Percentiles rank a stretch among this genome's conserved stretches.
Evolutionary conservation across 1,284 basidiomycete genomes (phyloP).

Genomic region (Rhodotorula sp.): DNA sequence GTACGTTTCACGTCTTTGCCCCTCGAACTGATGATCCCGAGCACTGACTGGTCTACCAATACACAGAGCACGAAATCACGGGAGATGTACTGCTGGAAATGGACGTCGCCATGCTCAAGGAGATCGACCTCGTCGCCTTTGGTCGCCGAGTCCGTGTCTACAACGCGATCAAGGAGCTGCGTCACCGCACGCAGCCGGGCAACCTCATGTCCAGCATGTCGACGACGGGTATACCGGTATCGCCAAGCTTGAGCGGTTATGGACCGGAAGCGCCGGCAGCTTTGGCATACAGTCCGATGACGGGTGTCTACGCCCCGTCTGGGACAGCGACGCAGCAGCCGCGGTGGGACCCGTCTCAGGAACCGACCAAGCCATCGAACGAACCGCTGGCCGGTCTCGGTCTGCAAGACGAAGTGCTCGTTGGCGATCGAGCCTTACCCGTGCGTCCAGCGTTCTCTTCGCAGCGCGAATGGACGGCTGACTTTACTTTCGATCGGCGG

Average conservation of each 20-base stretch:
- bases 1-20: conserved; percentile 53
- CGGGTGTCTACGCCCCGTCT: no score
- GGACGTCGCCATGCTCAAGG: conserved; percentile 88
- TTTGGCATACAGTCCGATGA: not conserved
- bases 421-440: not conserved
- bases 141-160: conserved; percentile 92
- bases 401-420: not conserved
- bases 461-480: not conserved
- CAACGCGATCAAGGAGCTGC: conserved; percentile 87
- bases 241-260: conserved; percentile 23
- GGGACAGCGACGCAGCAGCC: not conserved
- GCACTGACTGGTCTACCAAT: not conserved
- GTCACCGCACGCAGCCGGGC: conserved; percentile 58
- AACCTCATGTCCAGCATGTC: not conserved
- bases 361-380: not conserved
- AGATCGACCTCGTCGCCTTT: conserved; percentile 91
- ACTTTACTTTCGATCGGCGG: not conserved
- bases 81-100: conserved; percentile 95
- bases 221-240: conserved; percentile 6
- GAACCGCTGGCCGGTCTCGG: not conserved
- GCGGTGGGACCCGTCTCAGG: not conserved
- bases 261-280: conserved; percentile 17
- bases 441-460: not conserved
- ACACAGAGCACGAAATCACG: conserved; percentile 90
- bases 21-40: not conserved